These are phyloP conservation scores for Colletotrichum sp. DNA, from an alignment of 2,329 filamentous ascomycete species.

Conservation along the genomic window DNA sequence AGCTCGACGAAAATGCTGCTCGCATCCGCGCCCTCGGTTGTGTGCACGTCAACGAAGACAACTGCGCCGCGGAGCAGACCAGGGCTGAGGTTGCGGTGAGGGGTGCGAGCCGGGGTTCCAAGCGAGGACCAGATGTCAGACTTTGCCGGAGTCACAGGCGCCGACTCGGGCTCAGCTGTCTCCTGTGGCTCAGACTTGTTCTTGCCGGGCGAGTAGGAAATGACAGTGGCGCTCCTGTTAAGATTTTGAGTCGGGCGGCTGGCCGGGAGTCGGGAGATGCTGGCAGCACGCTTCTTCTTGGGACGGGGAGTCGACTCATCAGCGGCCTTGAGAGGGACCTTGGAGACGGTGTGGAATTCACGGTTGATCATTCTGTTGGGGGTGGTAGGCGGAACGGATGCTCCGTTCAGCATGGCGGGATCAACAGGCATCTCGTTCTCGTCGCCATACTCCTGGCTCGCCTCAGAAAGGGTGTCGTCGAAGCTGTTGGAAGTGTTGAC, in stretches of 20 bases:
- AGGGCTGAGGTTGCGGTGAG: slow-evolving; percentile 57
- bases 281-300: slow-evolving; percentile 55
- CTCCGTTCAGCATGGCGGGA: slow-evolving; percentile 41
- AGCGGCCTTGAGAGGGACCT: slow-evolving; percentile 75
- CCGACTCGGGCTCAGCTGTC: slow-evolving; percentile 33
- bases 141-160: slow-evolving; percentile 51
- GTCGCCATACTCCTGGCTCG: slow-evolving; percentile 70
- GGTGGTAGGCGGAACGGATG: slow-evolving; percentile 52
- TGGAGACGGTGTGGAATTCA: slow-evolving; percentile 75
- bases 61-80: slow-evolving; percentile 71
- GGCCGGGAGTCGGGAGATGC: slow-evolving; percentile 51
- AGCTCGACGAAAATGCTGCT: slow-evolving; percentile 83
- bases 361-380: slow-evolving; percentile 58
- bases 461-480: slow-evolving; percentile 61
- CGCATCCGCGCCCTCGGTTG: slow-evolving; percentile 80
- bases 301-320: slow-evolving; percentile 60
- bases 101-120: slow-evolving; percentile 62
- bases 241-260: slow-evolving; percentile 45
- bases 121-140: slow-evolving; percentile 58
- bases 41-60: slow-evolving; percentile 85
- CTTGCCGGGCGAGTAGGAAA: slow-evolving; percentile 60
- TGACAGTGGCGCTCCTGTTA: slow-evolving; percentile 55
- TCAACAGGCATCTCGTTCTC: slow-evolving; percentile 67
- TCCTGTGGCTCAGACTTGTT: slow-evolving; percentile 32
- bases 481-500: slow-evolving; percentile 31